phyloP scores from a whole-genome alignment of 768 basidiomycete genomes.

The Agrocybe praecox region DNA sequence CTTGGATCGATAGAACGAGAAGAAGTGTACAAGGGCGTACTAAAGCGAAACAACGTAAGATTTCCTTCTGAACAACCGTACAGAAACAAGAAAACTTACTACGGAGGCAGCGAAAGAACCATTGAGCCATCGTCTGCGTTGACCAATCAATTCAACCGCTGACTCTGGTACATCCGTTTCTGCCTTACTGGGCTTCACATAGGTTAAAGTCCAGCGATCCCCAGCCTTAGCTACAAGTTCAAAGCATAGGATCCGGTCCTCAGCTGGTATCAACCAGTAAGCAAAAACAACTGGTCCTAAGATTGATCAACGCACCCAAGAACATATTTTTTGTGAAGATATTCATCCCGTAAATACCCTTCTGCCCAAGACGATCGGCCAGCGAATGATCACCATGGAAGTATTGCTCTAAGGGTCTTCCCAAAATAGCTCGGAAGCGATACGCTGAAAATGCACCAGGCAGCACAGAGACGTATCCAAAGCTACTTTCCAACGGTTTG shows the following conservation, averaged over 20 bases:
- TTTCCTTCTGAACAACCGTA: slow-evolving; percentile 1
- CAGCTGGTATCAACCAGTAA: slow-evolving; percentile 45
- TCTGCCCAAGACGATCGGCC: slow-evolving; percentile 88
- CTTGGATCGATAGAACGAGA: slow-evolving; percentile 81
- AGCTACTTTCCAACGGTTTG: slow-evolving; percentile 93
- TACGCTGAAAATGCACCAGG: slow-evolving; percentile 98
- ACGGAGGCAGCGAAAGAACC: slow-evolving; percentile 94
- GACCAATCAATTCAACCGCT: slow-evolving; percentile 92
- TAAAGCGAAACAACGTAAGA: slow-evolving; percentile 27
- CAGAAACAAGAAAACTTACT: slow-evolving; percentile 44
- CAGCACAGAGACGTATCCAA: slow-evolving; percentile 93
- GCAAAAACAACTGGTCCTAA: neutral
- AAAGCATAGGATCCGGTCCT: slow-evolving; percentile 97
- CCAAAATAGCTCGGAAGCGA: slow-evolving; percentile 89
- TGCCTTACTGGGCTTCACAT: slow-evolving; percentile 93
- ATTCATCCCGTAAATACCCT: slow-evolving; percentile 96
- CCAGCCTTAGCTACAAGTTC: slow-evolving; percentile 91
- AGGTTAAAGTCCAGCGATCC: slow-evolving; percentile 86
- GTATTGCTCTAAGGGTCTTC: slow-evolving; percentile 84
- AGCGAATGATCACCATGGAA: slow-evolving; percentile 89
- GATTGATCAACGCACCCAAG: slow-evolving; percentile 34
- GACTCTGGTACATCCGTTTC: slow-evolving; percentile 96
- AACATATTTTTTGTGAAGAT: slow-evolving; percentile 93
- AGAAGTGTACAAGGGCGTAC: slow-evolving; percentile 95
- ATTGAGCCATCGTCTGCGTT: slow-evolving; percentile 95